A percentile compares a stretch with the other conserved stretches of the same genome.
Conservation (phyloP, 2,329 filamentous ascomycete species). For the Fusarium caatingaense region DNA sequence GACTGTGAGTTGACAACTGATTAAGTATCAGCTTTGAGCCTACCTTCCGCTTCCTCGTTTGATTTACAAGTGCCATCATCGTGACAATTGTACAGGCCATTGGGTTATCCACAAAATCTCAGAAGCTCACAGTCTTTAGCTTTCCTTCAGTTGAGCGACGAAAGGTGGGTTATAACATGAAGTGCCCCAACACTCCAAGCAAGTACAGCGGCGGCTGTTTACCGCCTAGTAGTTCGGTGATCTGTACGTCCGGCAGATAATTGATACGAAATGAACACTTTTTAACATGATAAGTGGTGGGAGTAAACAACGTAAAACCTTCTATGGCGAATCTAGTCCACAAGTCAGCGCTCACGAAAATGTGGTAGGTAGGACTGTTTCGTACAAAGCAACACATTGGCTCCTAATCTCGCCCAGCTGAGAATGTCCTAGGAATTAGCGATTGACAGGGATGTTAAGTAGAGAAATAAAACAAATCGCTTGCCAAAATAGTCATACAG, state of each 20-base stretch:
- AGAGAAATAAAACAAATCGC: not conserved
- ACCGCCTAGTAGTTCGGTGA: not conserved
- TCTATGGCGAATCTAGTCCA: not conserved
- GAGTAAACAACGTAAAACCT: not conserved
- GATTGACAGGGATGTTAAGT: not conserved
- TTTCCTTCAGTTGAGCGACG: not conserved
- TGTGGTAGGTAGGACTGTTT: slow-evolving; percentile 2
- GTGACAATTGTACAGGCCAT: not conserved
- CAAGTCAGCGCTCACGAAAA: not conserved
- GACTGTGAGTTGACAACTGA: slow-evolving; percentile 31
- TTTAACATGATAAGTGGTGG: not conserved
- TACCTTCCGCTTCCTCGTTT: slow-evolving; percentile 24
- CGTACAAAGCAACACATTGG: not conserved
- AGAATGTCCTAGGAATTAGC: not conserved
- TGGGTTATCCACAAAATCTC: not conserved
- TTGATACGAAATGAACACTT: no score
- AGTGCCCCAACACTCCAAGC: not conserved
- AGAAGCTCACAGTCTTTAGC: not conserved
- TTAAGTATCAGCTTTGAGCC: slow-evolving; percentile 35
- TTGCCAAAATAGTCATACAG: not conserved
- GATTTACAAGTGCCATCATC: slow-evolving; percentile 27
- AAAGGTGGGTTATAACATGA: not conserved
- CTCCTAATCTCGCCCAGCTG: not conserved
- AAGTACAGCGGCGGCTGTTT: not conserved
- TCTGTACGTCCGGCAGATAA: not conserved